These are phyloP conservation scores for Paramecium tetraurelia DNA, from an alignment of 73 alveolate species.

Conservation along the genomic window DNA sequence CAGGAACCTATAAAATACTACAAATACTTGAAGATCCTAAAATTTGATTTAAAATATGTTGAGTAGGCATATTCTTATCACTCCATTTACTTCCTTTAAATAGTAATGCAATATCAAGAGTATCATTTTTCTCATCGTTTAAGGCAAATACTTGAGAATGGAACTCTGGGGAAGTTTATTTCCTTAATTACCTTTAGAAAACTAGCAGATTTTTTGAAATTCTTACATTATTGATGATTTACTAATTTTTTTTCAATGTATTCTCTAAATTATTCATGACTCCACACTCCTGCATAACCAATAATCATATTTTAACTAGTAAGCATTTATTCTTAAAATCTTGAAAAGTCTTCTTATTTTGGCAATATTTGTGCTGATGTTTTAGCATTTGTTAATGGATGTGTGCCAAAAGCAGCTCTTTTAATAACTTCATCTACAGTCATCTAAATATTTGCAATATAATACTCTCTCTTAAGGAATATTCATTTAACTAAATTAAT, in stretches of 20 bases:
- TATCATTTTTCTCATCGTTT: neutral
- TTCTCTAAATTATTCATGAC: slow-evolving; percentile 42
- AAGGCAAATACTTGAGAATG: neutral
- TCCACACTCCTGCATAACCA: slow-evolving; percentile 27
- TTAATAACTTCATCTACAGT: slow-evolving; percentile 3
- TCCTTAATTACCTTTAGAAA: slow-evolving; percentile 4
- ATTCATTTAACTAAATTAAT: neutral
- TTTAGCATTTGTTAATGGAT: slow-evolving; percentile 15
- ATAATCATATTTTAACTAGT: slow-evolving; percentile 19
- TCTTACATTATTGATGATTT: slow-evolving; percentile 30
- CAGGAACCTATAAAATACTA: slow-evolving; percentile 26
- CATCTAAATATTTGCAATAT: neutral
- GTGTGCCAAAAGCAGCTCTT: slow-evolving; percentile 18
- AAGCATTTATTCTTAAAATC: slow-evolving; percentile 41
- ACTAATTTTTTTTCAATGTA: slow-evolving; percentile 37
- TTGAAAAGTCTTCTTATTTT: neutral
- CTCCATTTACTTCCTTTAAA: neutral
- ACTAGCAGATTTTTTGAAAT: neutral
- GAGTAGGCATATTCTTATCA: neutral
- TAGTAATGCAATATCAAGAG: neutral
- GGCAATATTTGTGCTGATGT: neutral
- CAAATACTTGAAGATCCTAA: slow-evolving; percentile 35
- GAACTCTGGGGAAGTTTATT: neutral
- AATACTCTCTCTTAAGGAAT: neutral
- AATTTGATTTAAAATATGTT: neutral